Percentiles rank a stretch among this genome's conserved stretches.
Evolutionary conservation across 164 flowering plant species (phyloP).

Genomic region (Warburgia ugandensis): DNA sequence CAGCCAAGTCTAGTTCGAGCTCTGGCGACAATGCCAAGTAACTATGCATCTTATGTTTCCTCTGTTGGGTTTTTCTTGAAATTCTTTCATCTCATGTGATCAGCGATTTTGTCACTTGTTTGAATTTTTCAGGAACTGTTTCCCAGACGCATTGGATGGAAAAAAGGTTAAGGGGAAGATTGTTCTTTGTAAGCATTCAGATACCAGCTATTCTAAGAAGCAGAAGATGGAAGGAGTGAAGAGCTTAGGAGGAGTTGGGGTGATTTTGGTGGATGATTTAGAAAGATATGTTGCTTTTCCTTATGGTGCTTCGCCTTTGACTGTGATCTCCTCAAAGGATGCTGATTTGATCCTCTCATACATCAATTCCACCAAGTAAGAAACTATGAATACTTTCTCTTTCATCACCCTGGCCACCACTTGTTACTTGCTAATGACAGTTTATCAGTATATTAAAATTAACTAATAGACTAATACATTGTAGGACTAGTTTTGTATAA

Average conservation of each 20-base stretch:
- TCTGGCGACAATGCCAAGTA: conserved; percentile 17
- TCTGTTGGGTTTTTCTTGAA: conserved; percentile 8
- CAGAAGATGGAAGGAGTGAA: conserved; percentile 27
- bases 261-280: conserved; percentile 32
- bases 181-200: conserved; percentile 42
- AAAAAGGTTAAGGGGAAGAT: conserved; percentile 53
- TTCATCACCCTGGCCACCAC: too few species aligned
- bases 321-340: conserved; percentile 40
- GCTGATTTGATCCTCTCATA: conserved; percentile 40
- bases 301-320: conserved; percentile 37
- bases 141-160: conserved; percentile 29
- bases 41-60: not conserved
- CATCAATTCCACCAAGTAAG: conserved; percentile 64
- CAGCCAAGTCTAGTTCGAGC: conserved; percentile 19
- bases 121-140: conserved; percentile 40
- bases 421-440: too few species aligned
- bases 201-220: conserved; percentile 20
- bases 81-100: too few species aligned
- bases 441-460: too few species aligned
- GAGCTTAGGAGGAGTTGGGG: conserved; percentile 47
- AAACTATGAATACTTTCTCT: too few species aligned
- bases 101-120: too few species aligned
- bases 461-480: too few species aligned
- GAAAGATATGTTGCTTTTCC: conserved; percentile 27
- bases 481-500: too few species aligned